A percentile compares a stretch with the other conserved stretches of the same genome.
Evolutionary conservation across 805 yeast species (phyloP).

Genomic region (Yamadazyma kitorensis): DNA sequence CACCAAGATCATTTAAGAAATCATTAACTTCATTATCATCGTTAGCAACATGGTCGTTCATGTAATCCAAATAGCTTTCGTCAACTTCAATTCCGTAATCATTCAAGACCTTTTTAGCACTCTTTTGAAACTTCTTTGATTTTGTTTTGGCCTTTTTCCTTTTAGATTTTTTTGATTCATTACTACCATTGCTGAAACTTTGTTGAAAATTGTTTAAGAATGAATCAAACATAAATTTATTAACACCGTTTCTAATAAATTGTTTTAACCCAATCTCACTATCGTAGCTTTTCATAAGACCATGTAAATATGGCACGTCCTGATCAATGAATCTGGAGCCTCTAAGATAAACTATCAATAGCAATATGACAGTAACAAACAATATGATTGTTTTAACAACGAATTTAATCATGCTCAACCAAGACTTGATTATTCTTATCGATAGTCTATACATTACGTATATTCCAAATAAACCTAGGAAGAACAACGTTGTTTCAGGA

Average conservation of each 20-base stretch:
- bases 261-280: slow-evolving; percentile 8
- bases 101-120: slow-evolving; percentile 11
- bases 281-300: slow-evolving; percentile 4
- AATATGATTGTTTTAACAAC: slow-evolving; percentile 18
- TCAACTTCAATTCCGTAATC: slow-evolving; percentile 18
- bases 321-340: slow-evolving; percentile 20
- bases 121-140: slow-evolving; percentile 8
- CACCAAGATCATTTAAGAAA: slow-evolving; percentile 1
- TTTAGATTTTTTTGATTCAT: slow-evolving; percentile 2
- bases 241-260: slow-evolving; percentile 5
- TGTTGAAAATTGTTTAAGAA: slow-evolving; percentile 1
- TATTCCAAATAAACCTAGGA: slow-evolving; percentile 13
- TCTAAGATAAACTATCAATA: slow-evolving; percentile 20
- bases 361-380: slow-evolving; percentile 14
- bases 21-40: slow-evolving; percentile 3
- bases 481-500: slow-evolving; percentile 18
- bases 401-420: slow-evolving; percentile 19
- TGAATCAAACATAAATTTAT: slow-evolving; percentile 4
- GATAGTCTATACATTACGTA: slow-evolving; percentile 19
- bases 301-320: slow-evolving; percentile 14
- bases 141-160: slow-evolving; percentile 4
- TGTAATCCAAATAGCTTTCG: slow-evolving; percentile 13
- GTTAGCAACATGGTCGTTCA: slow-evolving; percentile 10
- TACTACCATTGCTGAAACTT: background rate
- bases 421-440: slow-evolving; percentile 17